Percentiles rank a stretch among this genome's conserved stretches.
phyloP scores from a whole-genome alignment of 768 basidiomycete genomes.

The Hygrocybe coccinea region DNA sequence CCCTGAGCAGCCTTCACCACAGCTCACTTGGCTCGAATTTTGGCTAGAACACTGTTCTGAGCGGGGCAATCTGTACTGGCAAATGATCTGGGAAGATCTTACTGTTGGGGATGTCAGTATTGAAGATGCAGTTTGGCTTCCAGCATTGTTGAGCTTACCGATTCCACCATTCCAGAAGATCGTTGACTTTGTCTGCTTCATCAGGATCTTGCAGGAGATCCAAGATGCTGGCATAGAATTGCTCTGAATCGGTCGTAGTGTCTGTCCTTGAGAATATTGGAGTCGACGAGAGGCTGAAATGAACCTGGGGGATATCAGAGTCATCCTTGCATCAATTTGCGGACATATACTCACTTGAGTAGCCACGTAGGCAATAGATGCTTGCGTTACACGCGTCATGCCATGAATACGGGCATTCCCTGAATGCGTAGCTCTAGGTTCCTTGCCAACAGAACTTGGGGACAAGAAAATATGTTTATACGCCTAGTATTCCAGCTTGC shows the following conservation, averaged over 20 bases:
- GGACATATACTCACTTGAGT: background rate
- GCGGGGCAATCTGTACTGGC: background rate
- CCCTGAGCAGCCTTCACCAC: background rate
- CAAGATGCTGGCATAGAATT: constrained; percentile 16
- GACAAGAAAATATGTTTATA: constrained; percentile 10
- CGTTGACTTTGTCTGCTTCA: constrained; percentile 13
- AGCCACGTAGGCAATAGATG: background rate
- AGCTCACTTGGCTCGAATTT: background rate
- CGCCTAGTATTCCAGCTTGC: background rate
- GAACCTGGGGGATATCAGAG: background rate
- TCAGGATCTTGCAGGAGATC: constrained; percentile 18
- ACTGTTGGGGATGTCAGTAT: background rate
- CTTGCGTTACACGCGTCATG: constrained; percentile 9
- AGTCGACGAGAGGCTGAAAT: constrained; percentile 17
- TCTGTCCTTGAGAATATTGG: constrained; percentile 18
- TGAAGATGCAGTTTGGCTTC: background rate
- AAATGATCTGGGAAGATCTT: background rate
- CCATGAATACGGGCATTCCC: constrained; percentile 15
- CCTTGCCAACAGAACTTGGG: background rate
- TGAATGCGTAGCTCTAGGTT: constrained; percentile 11
- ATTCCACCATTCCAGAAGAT: constrained; percentile 18
- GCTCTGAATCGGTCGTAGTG: constrained; percentile 17
- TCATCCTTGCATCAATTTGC: background rate
- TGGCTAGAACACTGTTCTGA: background rate
- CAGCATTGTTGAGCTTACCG: constrained; percentile 6